Percentiles rank a stretch among this genome's conserved stretches.
These are phyloP conservation scores for Penicillium italicum DNA, from an alignment of 2,329 filamentous ascomycete species.

Conservation along the genomic window DNA sequence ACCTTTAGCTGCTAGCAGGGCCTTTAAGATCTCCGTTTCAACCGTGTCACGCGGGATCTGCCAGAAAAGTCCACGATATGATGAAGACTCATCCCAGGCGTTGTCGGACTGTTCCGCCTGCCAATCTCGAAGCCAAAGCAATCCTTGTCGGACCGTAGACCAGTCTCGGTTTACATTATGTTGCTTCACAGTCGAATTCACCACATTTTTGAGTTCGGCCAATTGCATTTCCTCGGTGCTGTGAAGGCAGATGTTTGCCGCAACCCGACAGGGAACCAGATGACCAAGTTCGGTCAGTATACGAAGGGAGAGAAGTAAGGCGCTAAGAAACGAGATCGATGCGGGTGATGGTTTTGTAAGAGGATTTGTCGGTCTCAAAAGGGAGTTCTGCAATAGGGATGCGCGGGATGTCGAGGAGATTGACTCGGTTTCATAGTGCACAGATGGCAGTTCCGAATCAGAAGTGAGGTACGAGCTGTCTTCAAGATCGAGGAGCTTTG, in stretches of 20 bases:
- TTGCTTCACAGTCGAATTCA: constrained; percentile 46
- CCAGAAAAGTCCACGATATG: constrained; percentile 47
- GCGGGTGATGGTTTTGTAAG: constrained; percentile 40
- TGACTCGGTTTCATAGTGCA: constrained; percentile 30
- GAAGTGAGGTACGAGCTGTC: constrained; percentile 38
- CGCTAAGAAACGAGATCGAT: constrained; percentile 41
- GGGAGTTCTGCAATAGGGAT: constrained; percentile 42
- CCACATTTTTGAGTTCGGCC: constrained; percentile 51
- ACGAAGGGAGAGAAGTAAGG: constrained; percentile 40
- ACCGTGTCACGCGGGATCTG: constrained; percentile 48
- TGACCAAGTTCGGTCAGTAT: constrained; percentile 42
- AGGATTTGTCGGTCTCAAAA: constrained; percentile 39
- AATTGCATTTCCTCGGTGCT: constrained; percentile 52
- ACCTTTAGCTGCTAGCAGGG: constrained; percentile 50
- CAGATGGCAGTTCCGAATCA: constrained; percentile 25
- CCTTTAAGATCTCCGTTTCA: constrained; percentile 57
- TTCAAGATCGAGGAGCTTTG: constrained; percentile 50
- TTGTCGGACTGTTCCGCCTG: constrained; percentile 32
- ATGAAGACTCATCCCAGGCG: constrained; percentile 25
- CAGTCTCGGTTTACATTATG: constrained; percentile 49
- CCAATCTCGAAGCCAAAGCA: constrained; percentile 63
- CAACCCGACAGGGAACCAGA: constrained; percentile 34
- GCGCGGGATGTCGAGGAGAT: constrained; percentile 39
- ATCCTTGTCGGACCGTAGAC: constrained; percentile 46
- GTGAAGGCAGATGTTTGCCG: constrained; percentile 52